Evolutionary conservation across 768 basidiomycete species (phyloP), one percentile per base, ranked within the genome.

Genomic region (Peribolospora kevripleyi): DNA sequence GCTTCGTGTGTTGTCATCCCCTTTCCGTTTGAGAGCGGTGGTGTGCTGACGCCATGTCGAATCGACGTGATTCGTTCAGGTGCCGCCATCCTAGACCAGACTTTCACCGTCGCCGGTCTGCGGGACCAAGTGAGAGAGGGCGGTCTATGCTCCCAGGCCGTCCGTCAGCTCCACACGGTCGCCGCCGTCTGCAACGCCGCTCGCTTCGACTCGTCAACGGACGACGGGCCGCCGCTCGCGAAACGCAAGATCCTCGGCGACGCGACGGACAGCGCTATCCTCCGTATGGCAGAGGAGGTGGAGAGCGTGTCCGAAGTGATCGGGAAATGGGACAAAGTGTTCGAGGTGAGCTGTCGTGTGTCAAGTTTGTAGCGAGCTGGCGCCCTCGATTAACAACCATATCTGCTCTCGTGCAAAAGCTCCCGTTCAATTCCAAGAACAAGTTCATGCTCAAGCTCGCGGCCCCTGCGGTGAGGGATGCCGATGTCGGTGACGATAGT

Each of bases 161-260:
- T 65, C 4, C 55, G 55, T 14, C 59, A 62, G 50, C 48, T 68
- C 9, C 65, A 64, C 5, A 61, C 72, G 1, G 64, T 76, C 14
- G 72, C 73, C 42, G 70, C 65, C 0, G 65, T 77, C 7, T 77
- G 76, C 60, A 77, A 77, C 56, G 70, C 72, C 1, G 75, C 75
- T 0, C 61, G 60, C 0, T 74, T 76, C 52, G 70, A 72, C 46
- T 62, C 65, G 4, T 64, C 65, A 1, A 61, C 66, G 6, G 64
- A 65, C 53, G 64, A 67, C 69, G 55, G 60, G 54, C 62, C 60
- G 4, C 39, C 55, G 37, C 5, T 56, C 41, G 51, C 51, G 8
- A 49, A 49, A 3, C 50, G 42, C 50, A 42, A 51, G 50, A 56
- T 56, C 9, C 55, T 51, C 40, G 55, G 55, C 38, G 55, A 56